phyloP scores from a whole-genome alignment of 148 eudicot genomes.

The Vaccinium vitisidaea region DNA sequence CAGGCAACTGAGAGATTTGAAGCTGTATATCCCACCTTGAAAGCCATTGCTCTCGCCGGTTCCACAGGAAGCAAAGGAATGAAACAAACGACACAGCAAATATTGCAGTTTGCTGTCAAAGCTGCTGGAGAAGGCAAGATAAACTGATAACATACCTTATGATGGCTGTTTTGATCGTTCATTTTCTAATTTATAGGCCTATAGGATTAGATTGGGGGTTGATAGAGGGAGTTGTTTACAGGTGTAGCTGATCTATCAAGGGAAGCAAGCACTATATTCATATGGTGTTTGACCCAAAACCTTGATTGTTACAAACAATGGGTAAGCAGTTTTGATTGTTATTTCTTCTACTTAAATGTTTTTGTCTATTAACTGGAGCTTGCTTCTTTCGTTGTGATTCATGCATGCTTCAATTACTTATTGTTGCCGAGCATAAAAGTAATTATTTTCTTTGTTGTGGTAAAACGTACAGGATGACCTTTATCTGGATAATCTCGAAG shows the following conservation, averaged over 20 bases:
- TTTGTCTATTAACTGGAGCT: background rate
- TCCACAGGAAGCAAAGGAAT: slow-evolving; percentile 52
- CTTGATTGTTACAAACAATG: slow-evolving; percentile 62
- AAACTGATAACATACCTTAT: background rate
- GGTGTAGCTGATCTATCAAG: slow-evolving; percentile 41
- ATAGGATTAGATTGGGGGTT: background rate
- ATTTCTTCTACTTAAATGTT: background rate
- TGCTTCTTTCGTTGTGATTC: background rate
- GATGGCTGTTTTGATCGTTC: background rate
- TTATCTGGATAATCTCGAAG: slow-evolving; percentile 48
- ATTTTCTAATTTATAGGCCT: background rate
- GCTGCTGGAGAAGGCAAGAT: slow-evolving; percentile 51
- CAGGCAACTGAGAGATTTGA: slow-evolving; percentile 70
- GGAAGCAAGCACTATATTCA: slow-evolving; percentile 46
- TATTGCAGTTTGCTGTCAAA: slow-evolving; percentile 32
- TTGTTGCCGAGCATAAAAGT: too few relatives aligned
- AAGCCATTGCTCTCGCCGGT: slow-evolving; percentile 61
- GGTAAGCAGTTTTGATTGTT: slow-evolving; percentile 34
- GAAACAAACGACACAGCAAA: slow-evolving; percentile 53
- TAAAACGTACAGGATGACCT: slow-evolving; percentile 40
- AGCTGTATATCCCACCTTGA: slow-evolving; percentile 59
- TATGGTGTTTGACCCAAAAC: slow-evolving; percentile 58
- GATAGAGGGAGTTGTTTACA: slow-evolving; percentile 21
- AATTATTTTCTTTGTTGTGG: background rate
- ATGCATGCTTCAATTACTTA: background rate